phyloP scores from a whole-genome alignment of 371 early-diverging fungal genomes.

The Mucor indicus region DNA sequence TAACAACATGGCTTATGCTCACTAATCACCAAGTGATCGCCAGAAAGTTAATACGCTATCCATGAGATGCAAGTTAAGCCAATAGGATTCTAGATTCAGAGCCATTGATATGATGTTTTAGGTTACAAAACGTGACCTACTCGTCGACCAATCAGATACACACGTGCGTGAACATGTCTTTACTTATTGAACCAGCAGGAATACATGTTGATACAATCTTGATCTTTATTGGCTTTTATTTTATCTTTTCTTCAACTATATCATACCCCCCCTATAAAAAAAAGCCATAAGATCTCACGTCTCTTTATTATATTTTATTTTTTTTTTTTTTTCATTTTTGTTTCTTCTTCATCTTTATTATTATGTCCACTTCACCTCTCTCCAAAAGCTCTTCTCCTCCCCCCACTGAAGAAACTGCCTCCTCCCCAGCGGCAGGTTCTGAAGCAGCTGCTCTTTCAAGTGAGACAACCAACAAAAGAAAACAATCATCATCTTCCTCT shows the following conservation, averaged over 20 bases:
- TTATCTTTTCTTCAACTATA: background rate
- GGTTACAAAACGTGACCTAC: constrained; percentile 15
- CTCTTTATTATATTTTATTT: background rate
- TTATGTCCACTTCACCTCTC: background rate
- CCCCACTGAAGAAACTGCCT: background rate
- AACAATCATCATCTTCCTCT: background rate
- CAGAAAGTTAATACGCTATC: too few relatives aligned
- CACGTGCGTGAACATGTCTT: constrained; percentile 13
- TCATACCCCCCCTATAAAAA: constrained; percentile 1
- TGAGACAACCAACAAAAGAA: constrained; percentile 8
- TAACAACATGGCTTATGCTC: too few relatives aligned
- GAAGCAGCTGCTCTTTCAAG: too few relatives aligned
- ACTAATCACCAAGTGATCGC: too few relatives aligned
- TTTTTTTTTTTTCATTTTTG: constrained; percentile 1
- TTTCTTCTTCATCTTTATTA: background rate
- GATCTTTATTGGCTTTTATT: constrained; percentile 13
- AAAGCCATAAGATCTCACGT: background rate
- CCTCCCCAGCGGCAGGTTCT: too few relatives aligned
- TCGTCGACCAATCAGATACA: constrained; percentile 11
- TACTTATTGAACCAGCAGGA: constrained; percentile 4
- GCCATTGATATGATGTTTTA: too few relatives aligned
- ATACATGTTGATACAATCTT: constrained; percentile 11
- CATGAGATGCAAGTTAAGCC: too few relatives aligned
- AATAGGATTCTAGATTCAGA: too few relatives aligned
- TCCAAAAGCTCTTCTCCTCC: background rate